Base-by-base conservation (phyloP, 169 alveolate species). In the Prorocentrum cordatum region DNA sequence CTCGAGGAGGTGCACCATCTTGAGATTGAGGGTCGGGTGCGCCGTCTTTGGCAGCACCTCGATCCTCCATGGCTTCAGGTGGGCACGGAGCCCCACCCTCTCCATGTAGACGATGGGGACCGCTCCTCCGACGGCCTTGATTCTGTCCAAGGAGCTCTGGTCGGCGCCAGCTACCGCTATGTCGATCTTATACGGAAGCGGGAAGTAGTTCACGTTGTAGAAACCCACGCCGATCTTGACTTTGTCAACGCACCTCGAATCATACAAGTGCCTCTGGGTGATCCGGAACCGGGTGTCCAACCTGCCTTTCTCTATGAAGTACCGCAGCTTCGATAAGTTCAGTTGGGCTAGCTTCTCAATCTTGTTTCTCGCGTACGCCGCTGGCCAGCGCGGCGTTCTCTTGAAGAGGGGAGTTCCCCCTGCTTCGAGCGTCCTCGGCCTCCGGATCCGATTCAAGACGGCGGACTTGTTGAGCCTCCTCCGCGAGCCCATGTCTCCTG, bases 261-360 rank as follows among this genome's bases (percentile, higher is more conserved):
- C 97, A 86, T 92, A 72, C 70, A 95, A 93, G 80, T 95, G 97
- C 67, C 97, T 91, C 93, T 95, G 97, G 0, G 97, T 95, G 2
- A 95, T 94, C 6, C 95, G 95, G 80, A 93, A 95, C 24, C 96
- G 77, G 9, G 94, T 73, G 83, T 95, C 97, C 31, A 95, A 83
- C 35, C 97, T 91, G 3, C 96, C 96, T 24, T 91, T 83, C 64
- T 95, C 97, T 62, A 95, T 93, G 85, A 95, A 95, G 59, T 93
- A 93, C 62, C 97, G 94, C 36, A 95, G 50, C 75, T 94, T 94
- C 12, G 95, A 72, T 27, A 95, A 89, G 79, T 94, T 94, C 67
- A 94, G 92, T 6, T 94, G 93, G 86, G 94, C 96, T 72, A 91
- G 77, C 27, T 91, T 83, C 83, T 93, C n/a, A n/a, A n/a, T n/a